A percentile compares a stretch with the other conserved stretches of the same genome.
Evolutionary conservation across 352 stramenopile species (phyloP).

Genomic region (Phytophthora colocasiae): DNA sequence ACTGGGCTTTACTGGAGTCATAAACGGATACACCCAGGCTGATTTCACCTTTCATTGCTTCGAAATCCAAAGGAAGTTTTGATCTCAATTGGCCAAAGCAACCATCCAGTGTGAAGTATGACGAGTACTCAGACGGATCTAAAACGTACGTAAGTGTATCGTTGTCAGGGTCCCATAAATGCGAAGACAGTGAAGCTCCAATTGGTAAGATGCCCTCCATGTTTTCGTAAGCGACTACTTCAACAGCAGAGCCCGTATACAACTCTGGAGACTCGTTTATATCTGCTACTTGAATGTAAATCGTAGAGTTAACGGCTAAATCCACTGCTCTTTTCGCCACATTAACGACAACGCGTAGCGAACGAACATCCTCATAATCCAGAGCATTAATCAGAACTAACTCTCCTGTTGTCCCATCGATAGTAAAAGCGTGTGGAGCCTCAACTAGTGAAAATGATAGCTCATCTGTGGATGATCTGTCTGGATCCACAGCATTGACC

Average conservation of each 20-base stretch:
- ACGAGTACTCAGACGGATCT: conserved; percentile 49
- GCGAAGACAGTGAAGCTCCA: conserved; percentile 35
- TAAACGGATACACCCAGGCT: conserved; percentile 23
- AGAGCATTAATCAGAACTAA: conserved; percentile 18
- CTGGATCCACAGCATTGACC: conserved; percentile 56
- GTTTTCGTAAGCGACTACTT: conserved; percentile 25
- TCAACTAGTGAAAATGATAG: conserved; percentile 36
- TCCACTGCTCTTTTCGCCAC: conserved; percentile 16
- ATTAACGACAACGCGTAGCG: conserved; percentile 20
- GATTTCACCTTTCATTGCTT: conserved; percentile 24
- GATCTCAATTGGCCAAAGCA: conserved; percentile 58
- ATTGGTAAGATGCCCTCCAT: conserved; percentile 19
- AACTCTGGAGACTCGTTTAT: conserved; percentile 31
- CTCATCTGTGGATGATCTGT: conserved; percentile 41
- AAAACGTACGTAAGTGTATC: conserved; percentile 51
- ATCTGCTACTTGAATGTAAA: conserved; percentile 24
- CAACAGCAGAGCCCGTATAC: conserved; percentile 2
- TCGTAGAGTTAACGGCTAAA: conserved; percentile 10
- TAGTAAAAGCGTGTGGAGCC: conserved; percentile 7
- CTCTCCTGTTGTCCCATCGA: conserved; percentile 24
- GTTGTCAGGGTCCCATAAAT: conserved; percentile 67
- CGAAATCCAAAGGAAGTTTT: conserved; percentile 47
- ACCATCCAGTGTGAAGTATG: conserved; percentile 52
- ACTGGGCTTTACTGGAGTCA: conserved; percentile 16
- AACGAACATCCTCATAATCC: conserved; percentile 23